Evolutionary conservation across 441 rosid species (phyloP).

Genomic region (Populus tomentosa): DNA sequence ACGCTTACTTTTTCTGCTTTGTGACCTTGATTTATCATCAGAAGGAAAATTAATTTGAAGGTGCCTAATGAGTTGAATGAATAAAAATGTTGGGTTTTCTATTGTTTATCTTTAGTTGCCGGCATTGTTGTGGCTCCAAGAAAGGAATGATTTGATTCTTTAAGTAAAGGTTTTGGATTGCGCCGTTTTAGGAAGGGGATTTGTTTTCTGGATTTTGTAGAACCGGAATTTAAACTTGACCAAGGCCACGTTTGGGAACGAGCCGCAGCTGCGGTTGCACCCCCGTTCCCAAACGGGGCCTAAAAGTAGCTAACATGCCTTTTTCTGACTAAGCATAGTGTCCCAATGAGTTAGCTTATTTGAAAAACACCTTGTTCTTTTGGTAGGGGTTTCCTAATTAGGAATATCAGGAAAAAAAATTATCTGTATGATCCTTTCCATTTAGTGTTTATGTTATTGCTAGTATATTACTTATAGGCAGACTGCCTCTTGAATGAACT

Average conservation of each 20-base stretch:
- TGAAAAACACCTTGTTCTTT: no score
- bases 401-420: no score
- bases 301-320: no score
- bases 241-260: no score
- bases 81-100: background rate
- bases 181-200: background rate
- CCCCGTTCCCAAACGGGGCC: no score
- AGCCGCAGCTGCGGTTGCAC: no score
- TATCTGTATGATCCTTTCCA: no score
- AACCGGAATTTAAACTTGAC: background rate
- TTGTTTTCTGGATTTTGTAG: background rate
- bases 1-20: constrained; percentile 64
- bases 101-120: background rate
- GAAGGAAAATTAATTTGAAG: constrained; percentile 37
- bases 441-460: background rate
- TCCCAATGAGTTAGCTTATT: no score
- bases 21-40: constrained; percentile 56
- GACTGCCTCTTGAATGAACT: background rate
- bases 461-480: background rate
- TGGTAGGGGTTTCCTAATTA: no score
- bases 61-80: constrained; percentile 43
- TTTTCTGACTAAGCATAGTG: no score
- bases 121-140: background rate
- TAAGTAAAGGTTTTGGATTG: background rate
- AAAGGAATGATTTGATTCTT: background rate